Evolutionary conservation across 768 basidiomycete genomes (phyloP), one percentile per base, ranked within the genome.

Genomic region (Amanita pseudoporphyria): DNA sequence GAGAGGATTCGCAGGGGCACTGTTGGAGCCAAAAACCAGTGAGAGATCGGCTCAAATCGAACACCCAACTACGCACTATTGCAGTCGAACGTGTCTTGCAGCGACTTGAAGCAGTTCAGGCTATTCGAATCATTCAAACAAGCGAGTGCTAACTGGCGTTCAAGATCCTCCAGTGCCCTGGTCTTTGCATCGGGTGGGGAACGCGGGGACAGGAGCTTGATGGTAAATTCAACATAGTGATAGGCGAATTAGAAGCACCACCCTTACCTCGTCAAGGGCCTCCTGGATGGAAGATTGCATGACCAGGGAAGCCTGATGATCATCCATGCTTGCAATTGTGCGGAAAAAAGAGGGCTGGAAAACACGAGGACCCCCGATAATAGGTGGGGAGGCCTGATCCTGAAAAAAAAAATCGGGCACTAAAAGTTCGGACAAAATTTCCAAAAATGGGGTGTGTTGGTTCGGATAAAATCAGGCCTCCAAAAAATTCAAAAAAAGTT

Each of bases 81-180:
- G 63, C 83, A 87, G 62, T 91, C 84, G 56, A 92, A 90, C 1
- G 79, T 79, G 56, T 85, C 78, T 60, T 92, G 89, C 36, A 89
- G 66, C 9, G 76, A 71, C 16, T 82, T 60, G 63, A 89, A 86
- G 40, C 67, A 63, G 32, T 71, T 68, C 54, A 79, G 68, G 7
- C 72, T 71, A 24, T 70, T 71, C 14, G 69, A 64, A 14, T 71
- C 59, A 33, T 68, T 60, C 21, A 74, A 67, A 50, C 73, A 71
- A n/a, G 73, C 72, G 47, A 63, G 47, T 3, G 78, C 82, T 26
- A 81, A 64, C 26, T 75, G 71, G 55, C 67, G 70, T 57, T 82
- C 84, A 37, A 88, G 61, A 13, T 9, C 24, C 40, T 72, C 65
- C 35, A 91, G 65, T 1, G 86, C 82, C 9, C 71, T 67, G 3